phyloP scores from a whole-genome alignment of 768 basidiomycete species.

The Lactarius tabidus region DNA sequence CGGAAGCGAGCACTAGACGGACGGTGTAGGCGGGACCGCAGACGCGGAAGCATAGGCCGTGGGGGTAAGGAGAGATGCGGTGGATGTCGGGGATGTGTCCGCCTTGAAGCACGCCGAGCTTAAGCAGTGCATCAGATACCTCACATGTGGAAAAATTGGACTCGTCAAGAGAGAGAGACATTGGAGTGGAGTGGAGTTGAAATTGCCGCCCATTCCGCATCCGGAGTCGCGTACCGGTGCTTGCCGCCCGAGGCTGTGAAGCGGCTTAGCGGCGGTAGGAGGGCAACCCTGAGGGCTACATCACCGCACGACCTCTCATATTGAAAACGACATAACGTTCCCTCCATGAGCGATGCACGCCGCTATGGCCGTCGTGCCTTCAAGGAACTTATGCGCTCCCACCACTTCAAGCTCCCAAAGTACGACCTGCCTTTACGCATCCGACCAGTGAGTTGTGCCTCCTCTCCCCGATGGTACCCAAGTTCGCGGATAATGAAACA shows the following conservation, averaged over 20 bases:
- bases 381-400: slow-evolving; percentile 69
- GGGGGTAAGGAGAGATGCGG: slow-evolving; percentile 46
- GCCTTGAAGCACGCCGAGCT: slow-evolving; percentile 65
- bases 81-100: slow-evolving; percentile 80
- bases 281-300: background rate
- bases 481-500: background rate
- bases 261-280: background rate
- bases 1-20: slow-evolving; percentile 62
- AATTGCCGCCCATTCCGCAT: background rate
- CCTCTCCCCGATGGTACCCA: background rate
- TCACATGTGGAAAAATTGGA: slow-evolving; percentile 68
- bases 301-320: background rate
- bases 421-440: slow-evolving; percentile 69
- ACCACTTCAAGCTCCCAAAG: slow-evolving; percentile 56
- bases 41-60: slow-evolving; percentile 37
- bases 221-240: background rate
- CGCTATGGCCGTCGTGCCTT: slow-evolving; percentile 43
- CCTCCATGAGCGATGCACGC: slow-evolving; percentile 27
- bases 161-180: slow-evolving; percentile 24
- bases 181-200: no score
- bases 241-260: background rate
- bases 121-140: slow-evolving; percentile 84
- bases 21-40: slow-evolving; percentile 89
- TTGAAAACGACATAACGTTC: background rate
- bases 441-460: slow-evolving; percentile 50